Evolutionary conservation across 257 asterid genomes (phyloP).

Genomic region (Solanum arcanum): DNA sequence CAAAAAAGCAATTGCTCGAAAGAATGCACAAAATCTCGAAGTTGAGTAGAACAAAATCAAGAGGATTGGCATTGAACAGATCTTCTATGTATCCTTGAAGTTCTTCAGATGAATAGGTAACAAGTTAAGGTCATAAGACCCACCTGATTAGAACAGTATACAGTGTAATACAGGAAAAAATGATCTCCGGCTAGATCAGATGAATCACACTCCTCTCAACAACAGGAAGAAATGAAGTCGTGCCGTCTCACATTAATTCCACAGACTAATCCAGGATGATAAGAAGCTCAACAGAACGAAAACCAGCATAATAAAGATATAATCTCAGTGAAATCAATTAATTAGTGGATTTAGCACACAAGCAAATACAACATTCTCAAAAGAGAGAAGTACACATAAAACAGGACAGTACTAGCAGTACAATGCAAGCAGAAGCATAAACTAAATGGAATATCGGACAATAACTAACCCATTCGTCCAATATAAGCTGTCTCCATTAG

Average conservation of each 20-base stretch:
- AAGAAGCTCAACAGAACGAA: not conserved
- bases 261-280: not conserved
- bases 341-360: not conserved
- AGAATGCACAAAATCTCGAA: not conserved
- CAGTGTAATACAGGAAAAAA: not conserved
- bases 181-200: not conserved
- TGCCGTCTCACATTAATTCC: not conserved
- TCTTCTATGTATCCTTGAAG: not conserved
- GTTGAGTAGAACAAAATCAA: not conserved
- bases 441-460: not conserved
- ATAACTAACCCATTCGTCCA: slow-evolving; percentile 27
- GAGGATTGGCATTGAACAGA: not conserved
- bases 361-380: not conserved
- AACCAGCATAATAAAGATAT: not conserved
- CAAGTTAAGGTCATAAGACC: not conserved
- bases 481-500: slow-evolving; percentile 38
- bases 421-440: not conserved
- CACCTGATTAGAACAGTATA: not conserved
- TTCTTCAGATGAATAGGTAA: not conserved
- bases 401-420: not conserved
- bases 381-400: not conserved
- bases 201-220: not conserved
- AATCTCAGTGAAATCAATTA: not conserved
- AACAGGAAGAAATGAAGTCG: not conserved
- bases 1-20: not conserved